These are phyloP conservation scores for Sisymbrium altissimum DNA, from an alignment of 345 rosid species.

Conservation along the genomic window DNA sequence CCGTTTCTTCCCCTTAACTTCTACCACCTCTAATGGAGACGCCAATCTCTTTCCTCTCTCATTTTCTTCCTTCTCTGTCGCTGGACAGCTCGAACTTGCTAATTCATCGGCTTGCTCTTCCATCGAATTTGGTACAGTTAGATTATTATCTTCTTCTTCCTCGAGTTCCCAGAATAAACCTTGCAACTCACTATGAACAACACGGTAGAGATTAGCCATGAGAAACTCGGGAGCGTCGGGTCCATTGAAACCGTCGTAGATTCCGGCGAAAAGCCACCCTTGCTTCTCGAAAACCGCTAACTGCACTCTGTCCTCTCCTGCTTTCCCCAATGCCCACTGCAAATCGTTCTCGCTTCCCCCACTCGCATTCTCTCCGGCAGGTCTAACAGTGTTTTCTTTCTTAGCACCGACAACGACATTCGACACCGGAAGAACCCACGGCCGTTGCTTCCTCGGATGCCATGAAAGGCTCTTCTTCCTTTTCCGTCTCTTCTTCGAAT, in stretches of 20 bases:
- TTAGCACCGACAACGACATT: constrained; percentile 61
- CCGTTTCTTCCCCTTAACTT: constrained; percentile 47
- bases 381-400: constrained; percentile 41
- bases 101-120: constrained; percentile 21
- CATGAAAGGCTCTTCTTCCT: constrained; percentile 57
- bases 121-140: constrained; percentile 4
- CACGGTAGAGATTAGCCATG: constrained; percentile 96
- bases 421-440: constrained; percentile 96
- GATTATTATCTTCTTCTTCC: constrained; percentile 35
- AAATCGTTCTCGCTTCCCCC: constrained; percentile 50
- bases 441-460: constrained; percentile 66
- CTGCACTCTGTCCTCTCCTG: constrained; percentile 97
- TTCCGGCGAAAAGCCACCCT: constrained; percentile 95
- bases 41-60: constrained; percentile 46
- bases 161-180: constrained; percentile 93
- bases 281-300: constrained; percentile 96
- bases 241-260: constrained; percentile 96
- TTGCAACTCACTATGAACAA: constrained; percentile 75
- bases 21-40: constrained; percentile 54
- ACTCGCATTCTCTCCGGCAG: constrained; percentile 29
- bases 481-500: constrained; percentile 58
- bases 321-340: constrained; percentile 97
- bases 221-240: constrained; percentile 97
- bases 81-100: constrained; percentile 29
- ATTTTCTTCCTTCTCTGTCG: constrained; percentile 21